Base-by-base conservation (phyloP, 2,329 filamentous ascomycete genomes). In the Hypomyces rosellus region DNA sequence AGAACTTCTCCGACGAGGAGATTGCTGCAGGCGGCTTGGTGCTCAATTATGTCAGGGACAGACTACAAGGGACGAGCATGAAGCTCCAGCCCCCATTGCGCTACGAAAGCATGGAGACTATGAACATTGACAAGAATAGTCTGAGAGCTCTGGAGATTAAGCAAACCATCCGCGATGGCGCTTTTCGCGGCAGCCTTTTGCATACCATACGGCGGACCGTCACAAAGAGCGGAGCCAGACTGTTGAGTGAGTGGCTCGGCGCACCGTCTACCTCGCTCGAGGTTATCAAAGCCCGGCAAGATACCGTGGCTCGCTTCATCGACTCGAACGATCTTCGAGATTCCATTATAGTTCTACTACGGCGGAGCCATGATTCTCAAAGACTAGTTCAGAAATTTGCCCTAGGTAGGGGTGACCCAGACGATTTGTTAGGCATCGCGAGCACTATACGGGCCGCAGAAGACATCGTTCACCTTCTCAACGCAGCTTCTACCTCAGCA, bases 351-450 rank as follows among this genome's bases (percentile, higher is more conserved):
- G 65, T 80, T 14, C 73, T 95, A 3, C 74, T 99, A 2, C 81
- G 82, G 54, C 78, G 82, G 20, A 92, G 85, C 46, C 85, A 89
- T 59, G 93, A 99, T 69, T 89, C 89, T 2, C 86, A 95, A 61
- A 86, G 93, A 1, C 75, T 99, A 3, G 84, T 96, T 2, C 93
- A 97, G 62, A 96, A 93, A 64, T 97, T 99, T 65, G 88, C 92
- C 1, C 79, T 97, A 8, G 91, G 92, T 11, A 82, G 89, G 55
- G 93, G 92, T n/a, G 88, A 95, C 61, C 80, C 92, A 1, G 92
- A 97, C 63, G 93, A 97, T 66, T 77, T 99, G 36, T 74, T 97
- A 40, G 86, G 83, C 45, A 74, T 99, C 13, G 88, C 89, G 1
- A 85, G 80, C 57, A 96, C 93, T 1, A 88, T 97, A 53, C 69